Evolutionary conservation across 2,329 filamentous ascomycete species (phyloP).

Genomic region (Penicillium sp.): DNA sequence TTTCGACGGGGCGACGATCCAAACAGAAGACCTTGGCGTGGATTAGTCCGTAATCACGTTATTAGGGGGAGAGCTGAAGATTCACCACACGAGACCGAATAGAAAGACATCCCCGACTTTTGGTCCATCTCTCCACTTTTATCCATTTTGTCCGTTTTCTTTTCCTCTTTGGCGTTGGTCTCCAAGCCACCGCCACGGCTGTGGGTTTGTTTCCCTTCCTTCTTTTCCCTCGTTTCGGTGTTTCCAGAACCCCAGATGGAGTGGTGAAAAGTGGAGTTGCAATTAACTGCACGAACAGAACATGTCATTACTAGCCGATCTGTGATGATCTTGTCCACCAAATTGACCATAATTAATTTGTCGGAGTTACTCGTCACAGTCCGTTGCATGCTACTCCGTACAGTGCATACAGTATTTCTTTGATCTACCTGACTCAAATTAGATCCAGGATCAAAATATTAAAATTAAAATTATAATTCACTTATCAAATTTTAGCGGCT

Average conservation of each 20-base stretch:
- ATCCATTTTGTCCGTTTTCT: neutral
- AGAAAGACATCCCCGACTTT: neutral
- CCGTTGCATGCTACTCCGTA: no score
- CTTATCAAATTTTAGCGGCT: neutral
- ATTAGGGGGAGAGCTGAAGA: neutral
- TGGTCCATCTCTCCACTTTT: neutral
- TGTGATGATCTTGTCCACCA: conserved; percentile 2
- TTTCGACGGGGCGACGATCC: conserved; percentile 6
- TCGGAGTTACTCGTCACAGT: conserved; percentile 12
- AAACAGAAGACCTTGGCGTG: conserved; percentile 3
- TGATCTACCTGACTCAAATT: no score
- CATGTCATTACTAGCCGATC: conserved; percentile 8
- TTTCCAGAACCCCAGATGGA: conserved; percentile 30
- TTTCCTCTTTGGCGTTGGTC: neutral
- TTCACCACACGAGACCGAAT: neutral
- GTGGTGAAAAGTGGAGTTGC: conserved; percentile 2
- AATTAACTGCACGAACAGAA: neutral
- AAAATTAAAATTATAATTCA: neutral
- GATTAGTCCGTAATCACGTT: conserved; percentile 3
- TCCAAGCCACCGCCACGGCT: conserved; percentile 27
- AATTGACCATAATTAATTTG: neutral
- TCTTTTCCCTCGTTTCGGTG: conserved; percentile 10
- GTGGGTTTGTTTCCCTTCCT: conserved; percentile 7
- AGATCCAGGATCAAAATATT: neutral
- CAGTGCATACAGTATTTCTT: no score